Base-by-base conservation (phyloP, 2,329 filamentous ascomycete genomes). In the Claviceps citrina region DNA sequence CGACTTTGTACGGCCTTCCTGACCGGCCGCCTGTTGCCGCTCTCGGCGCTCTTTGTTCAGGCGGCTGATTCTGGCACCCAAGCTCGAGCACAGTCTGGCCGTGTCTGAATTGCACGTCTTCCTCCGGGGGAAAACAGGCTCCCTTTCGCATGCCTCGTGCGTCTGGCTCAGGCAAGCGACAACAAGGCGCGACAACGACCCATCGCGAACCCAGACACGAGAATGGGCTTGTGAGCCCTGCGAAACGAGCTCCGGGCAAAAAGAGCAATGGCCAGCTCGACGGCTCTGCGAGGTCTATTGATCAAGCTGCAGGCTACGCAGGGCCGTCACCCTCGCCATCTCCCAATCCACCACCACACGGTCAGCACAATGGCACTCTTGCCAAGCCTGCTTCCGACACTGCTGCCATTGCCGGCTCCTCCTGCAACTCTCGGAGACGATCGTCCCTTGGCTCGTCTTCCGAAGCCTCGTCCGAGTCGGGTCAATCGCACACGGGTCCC, bases 201-300 rank as follows among this genome's bases (percentile, higher is more conserved):
- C 71, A 78, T 60, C 76, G 77, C 66, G 80, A 80, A 63, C 75
- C 70, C 55, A 77, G 81, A 61, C 81, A 93, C 65, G 86, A 94
- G 65, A 86, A 84, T 79, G 85, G 84, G 56, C 70, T 85, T 60
- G 81, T 86, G 70, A 78, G 78, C 54, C 57, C 61, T 44, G 57
- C 54, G 38, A 64, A 60, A 50, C 61, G 61, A 51, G 48, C 52
- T 42, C 49, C 55, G 34, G 55, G 54, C 48, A 62, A 53, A 47
- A 73, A 68, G 60, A 67, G 62, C 54, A 63, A 65, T 52, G 57
- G 55, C 48, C 62, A 62, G 46, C 52, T 63, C 53, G 61, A 68
- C 54, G 55, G 51, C 52, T 51, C 59, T 52, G 54, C 54, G 41
- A 56, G 56, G 50, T 47, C 53, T 43, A 48, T 51, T 47, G 59